These are phyloP conservation scores for Microdochium paspali DNA, from an alignment of 2,329 filamentous ascomycete species.

Conservation along the genomic window DNA sequence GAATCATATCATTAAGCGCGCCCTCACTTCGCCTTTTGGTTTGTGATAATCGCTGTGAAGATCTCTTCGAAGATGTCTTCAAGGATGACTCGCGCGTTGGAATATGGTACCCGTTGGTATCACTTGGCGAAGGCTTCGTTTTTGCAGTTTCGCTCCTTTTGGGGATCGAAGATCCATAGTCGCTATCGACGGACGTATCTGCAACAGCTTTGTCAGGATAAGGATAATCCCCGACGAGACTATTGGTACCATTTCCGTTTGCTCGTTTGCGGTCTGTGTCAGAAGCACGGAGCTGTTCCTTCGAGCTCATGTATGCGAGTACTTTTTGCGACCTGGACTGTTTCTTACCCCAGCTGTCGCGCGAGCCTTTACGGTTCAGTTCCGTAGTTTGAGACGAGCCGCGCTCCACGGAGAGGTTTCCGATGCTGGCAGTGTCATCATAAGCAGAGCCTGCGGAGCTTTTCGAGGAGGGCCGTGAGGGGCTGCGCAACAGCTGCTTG, in stretches of 20 bases:
- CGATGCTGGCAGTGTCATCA: slow-evolving; percentile 52
- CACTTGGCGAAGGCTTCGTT: not conserved
- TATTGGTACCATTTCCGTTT: slow-evolving; percentile 22
- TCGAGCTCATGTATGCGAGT: slow-evolving; percentile 66
- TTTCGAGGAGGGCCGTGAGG: slow-evolving; percentile 50
- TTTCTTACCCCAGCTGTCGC: slow-evolving; percentile 55
- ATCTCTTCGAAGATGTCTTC: slow-evolving; percentile 42
- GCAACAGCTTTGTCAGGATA: not conserved
- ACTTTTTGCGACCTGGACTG: slow-evolving; percentile 42
- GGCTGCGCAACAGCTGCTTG: slow-evolving; percentile 48
- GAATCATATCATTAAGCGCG: slow-evolving; percentile 26
- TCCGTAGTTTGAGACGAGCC: slow-evolving; percentile 37
- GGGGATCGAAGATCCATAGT: slow-evolving; percentile 13
- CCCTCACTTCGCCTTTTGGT: slow-evolving; percentile 38
- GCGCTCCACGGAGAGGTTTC: slow-evolving; percentile 54
- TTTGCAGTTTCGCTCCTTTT: not conserved
- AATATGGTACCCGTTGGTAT: slow-evolving; percentile 38
- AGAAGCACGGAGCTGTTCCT: slow-evolving; percentile 53
- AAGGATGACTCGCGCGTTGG: slow-evolving; percentile 61
- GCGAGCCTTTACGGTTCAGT: slow-evolving; percentile 41
- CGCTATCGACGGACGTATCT: not conserved
- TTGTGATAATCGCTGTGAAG: slow-evolving; percentile 36
- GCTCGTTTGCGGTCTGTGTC: slow-evolving; percentile 51
- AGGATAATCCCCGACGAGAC: not conserved
- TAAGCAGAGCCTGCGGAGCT: slow-evolving; percentile 45